phyloP scores from a whole-genome alignment of 129 eudicot species.

The Ambrosia artemisiifolia region DNA sequence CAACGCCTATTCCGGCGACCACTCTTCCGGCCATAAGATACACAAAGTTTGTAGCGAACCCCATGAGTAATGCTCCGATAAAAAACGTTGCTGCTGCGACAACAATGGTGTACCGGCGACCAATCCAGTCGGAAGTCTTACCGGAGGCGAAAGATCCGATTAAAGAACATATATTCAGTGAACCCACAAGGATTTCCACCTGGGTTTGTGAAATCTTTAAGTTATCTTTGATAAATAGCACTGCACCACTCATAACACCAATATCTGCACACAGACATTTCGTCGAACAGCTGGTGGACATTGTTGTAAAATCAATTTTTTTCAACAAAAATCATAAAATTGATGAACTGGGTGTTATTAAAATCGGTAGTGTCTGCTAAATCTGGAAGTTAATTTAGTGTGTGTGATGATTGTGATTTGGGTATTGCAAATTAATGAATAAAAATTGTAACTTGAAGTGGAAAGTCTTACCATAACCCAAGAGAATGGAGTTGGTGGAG shows the following conservation, averaged over 20 bases:
- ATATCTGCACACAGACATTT: constrained; percentile 49
- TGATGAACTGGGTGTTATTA: background rate
- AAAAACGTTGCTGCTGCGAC: constrained; percentile 68
- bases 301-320: background rate
- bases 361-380: background rate
- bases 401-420: background rate
- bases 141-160: constrained; percentile 78
- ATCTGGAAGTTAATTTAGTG: too few relatives aligned
- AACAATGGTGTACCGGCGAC: constrained; percentile 83
- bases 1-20: constrained; percentile 86
- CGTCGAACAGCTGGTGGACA: constrained; percentile 15
- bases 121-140: constrained; percentile 75
- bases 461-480: constrained; percentile 67
- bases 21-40: constrained; percentile 75
- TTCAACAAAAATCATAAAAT: background rate
- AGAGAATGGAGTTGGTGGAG: constrained; percentile 77
- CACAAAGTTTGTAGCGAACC: constrained; percentile 58
- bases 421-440: background rate
- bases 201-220: constrained; percentile 57
- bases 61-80: constrained; percentile 75
- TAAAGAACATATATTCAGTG: constrained; percentile 62
- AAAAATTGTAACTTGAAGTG: background rate
- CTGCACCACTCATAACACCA: constrained; percentile 95
- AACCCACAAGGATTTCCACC: constrained; percentile 64
- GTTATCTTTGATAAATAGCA: constrained; percentile 56